Conservation (phyloP, 2,329 filamentous ascomycete species). For the Aspergillus sp. region DNA sequence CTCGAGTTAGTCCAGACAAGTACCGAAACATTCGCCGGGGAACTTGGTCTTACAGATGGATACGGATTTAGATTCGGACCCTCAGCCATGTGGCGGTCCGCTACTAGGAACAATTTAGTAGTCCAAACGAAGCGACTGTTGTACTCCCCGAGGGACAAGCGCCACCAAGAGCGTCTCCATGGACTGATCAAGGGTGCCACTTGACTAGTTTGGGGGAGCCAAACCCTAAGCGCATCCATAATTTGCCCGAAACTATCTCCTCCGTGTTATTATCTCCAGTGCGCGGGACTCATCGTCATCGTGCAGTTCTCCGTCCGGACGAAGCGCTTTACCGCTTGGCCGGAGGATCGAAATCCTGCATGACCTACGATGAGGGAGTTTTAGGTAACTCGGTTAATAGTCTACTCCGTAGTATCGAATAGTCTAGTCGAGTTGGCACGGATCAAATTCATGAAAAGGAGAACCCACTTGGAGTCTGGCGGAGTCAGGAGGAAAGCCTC, state of each 20-base stretch:
- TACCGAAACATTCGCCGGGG: constrained; percentile 2
- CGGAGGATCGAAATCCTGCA: neutral
- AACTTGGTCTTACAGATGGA: neutral
- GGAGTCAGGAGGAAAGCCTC: neutral
- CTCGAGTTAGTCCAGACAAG: neutral
- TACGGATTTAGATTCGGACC: neutral
- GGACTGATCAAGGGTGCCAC: neutral
- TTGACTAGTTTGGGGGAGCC: neutral
- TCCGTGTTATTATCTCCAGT: no score
- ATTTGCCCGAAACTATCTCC: neutral
- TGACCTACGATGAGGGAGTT: neutral
- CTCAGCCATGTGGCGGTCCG: constrained; percentile 6
- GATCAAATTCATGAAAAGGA: neutral
- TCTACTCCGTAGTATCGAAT: no score
- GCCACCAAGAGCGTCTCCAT: neutral
- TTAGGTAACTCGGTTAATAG: neutral
- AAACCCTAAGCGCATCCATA: neutral
- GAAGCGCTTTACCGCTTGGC: neutral
- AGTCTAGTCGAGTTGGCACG: neutral
- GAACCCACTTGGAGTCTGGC: neutral
- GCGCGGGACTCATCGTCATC: neutral
- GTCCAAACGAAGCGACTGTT: constrained; percentile 2
- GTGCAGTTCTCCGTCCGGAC: neutral
- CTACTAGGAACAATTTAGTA: neutral
- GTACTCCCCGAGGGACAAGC: neutral